phyloP scores from a whole-genome alignment of 805 yeast species.

The Candida dajiaensis region DNA sequence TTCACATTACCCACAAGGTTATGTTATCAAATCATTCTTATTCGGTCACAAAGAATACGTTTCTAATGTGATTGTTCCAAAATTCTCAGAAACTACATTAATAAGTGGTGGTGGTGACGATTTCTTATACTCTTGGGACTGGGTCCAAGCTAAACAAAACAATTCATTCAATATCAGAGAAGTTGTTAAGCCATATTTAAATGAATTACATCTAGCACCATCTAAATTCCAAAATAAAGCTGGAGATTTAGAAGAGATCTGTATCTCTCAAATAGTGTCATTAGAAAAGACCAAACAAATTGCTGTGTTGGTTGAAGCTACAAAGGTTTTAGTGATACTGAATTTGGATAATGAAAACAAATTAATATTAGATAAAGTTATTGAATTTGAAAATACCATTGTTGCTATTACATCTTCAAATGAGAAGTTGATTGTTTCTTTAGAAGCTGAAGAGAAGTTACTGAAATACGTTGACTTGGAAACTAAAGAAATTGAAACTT shows the following conservation, averaged over 20 bases:
- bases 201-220: constrained; percentile 57
- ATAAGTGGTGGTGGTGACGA: constrained; percentile 93
- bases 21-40: constrained; percentile 72
- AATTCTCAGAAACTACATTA: constrained; percentile 43
- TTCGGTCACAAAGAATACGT: constrained; percentile 87
- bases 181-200: constrained; percentile 37
- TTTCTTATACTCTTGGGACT: constrained; percentile 68
- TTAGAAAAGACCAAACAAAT: constrained; percentile 26
- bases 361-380: constrained; percentile 20
- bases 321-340: constrained; percentile 35
- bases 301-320: constrained; percentile 47
- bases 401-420: constrained; percentile 27
- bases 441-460: constrained; percentile 26
- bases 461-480: constrained; percentile 9
- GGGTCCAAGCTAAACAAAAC: constrained; percentile 47
- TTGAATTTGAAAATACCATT: constrained; percentile 27
- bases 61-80: constrained; percentile 54
- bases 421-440: constrained; percentile 29
- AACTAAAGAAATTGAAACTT: constrained; percentile 30
- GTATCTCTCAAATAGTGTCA: constrained; percentile 42
- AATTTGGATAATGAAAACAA: constrained; percentile 19
- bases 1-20: constrained; percentile 72
- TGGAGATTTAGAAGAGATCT: constrained; percentile 41
- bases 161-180: constrained; percentile 44
- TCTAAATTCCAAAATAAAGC: constrained; percentile 53